Base-by-base conservation (phyloP, 2,329 filamentous ascomycete species). In the Berkeleyomyces basicola region DNA sequence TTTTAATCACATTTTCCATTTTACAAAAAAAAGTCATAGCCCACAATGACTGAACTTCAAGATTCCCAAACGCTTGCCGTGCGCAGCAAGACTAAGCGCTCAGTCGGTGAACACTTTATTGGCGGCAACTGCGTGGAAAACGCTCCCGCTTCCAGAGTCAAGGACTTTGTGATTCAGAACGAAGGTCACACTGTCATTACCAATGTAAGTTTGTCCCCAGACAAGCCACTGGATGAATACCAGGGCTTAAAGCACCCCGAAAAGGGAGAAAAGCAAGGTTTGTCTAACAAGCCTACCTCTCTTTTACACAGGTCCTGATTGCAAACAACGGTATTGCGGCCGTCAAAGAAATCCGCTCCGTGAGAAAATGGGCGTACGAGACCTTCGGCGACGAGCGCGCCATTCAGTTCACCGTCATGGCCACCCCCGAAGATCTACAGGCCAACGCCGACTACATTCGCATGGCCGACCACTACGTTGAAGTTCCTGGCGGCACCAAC, bases 291-390 rank as follows among this genome's bases (percentile, higher is more conserved):
- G 43, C 43, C 36, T 10, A 31, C 11, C 36, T n/a, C 14, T 47
- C 31, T 62, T 36, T 40, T 40, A 36, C 7, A 37, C 71, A 97
- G 92, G 90, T 97, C 62, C 82, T 99, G 67, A 99, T 99, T 76
- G 93, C 93, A 74, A 99, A 99, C 81, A 99, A 99, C 79, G 93
- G 93, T 82, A 99, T 99, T 75, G 93, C 93, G 60, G 93, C 93
- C 72, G 93, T 99, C 75, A 99, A 99, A 78, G 93, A 99, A 77
- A 99, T 99, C 73, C 86, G 93, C 75, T 97, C 92, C 65, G 92
- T 99, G 72, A 88, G 93, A 75, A 99, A 97, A 91, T 99, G 93
- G 93, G 93, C 93, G 66, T 99, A 99, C 84, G 93, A 99, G 78
- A 95, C 89, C 6, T 99, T 99, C 73, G 92, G 93, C 77, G 91